phyloP scores from a whole-genome alignment of 2,329 filamentous ascomycete species.

The Colletotrichum costaricense region DNA sequence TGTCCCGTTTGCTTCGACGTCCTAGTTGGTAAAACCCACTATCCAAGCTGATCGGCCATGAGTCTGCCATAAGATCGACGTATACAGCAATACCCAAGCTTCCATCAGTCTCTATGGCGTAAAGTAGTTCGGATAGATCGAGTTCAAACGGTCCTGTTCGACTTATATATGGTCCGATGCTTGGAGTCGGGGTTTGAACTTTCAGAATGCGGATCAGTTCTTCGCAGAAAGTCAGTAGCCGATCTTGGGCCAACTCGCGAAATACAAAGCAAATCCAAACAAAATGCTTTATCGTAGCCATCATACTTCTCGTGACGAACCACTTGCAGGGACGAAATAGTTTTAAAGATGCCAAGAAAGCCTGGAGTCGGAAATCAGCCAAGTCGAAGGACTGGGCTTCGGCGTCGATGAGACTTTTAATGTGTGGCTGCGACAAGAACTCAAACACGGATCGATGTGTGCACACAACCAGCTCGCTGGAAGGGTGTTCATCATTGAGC shows the following conservation, averaged over 20 bases:
- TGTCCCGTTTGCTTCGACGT: neutral
- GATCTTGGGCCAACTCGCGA: neutral
- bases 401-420: neutral
- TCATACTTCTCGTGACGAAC: neutral
- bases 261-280: neutral
- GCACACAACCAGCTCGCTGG: neutral
- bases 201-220: neutral
- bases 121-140: neutral
- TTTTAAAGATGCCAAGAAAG: neutral
- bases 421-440: neutral
- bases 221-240: neutral
- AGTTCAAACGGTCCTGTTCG: neutral
- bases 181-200: neutral
- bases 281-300: too few species aligned
- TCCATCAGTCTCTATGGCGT: neutral
- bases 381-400: neutral
- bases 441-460: neutral
- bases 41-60: neutral
- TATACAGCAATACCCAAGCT: neutral
- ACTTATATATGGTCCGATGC: fast-evolving
- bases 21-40: neutral
- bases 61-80: neutral
- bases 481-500: neutral
- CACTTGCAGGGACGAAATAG: neutral
- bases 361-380: neutral